Percentiles rank a stretch among this genome's conserved stretches.
These are phyloP conservation scores for Zygotorulaspora florentina DNA, from an alignment of 805 yeast species.

Conservation along the genomic window DNA sequence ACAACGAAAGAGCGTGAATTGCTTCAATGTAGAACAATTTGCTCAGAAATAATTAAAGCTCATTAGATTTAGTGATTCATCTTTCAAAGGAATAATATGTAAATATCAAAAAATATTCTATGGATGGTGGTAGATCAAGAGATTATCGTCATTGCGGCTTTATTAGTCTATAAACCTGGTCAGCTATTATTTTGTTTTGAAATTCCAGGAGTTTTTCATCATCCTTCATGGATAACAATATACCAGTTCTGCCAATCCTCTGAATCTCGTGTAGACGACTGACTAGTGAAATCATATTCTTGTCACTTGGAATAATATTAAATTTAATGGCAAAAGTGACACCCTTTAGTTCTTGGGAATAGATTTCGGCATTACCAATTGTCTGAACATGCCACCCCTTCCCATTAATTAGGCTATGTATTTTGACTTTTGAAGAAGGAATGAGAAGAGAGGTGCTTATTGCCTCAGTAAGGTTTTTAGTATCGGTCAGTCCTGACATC, in stretches of 20 bases:
- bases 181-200: slow-evolving; percentile 23
- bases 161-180: slow-evolving; percentile 24
- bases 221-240: slow-evolving; percentile 13
- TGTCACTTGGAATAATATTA: slow-evolving; percentile 7
- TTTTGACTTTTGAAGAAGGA: slow-evolving; percentile 24
- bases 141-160: slow-evolving; percentile 2
- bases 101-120: slow-evolving; percentile 2
- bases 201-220: slow-evolving; percentile 26
- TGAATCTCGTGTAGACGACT: slow-evolving; percentile 17
- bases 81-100: background rate
- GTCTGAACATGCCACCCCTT: slow-evolving; percentile 23
- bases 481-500: slow-evolving; percentile 5
- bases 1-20: slow-evolving; percentile 5
- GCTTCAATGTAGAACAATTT: background rate
- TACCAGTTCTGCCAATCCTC: slow-evolving; percentile 31
- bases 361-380: slow-evolving; percentile 20
- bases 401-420: slow-evolving; percentile 15
- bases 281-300: slow-evolving; percentile 4
- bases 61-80: background rate
- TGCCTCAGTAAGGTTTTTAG: background rate
- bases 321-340: slow-evolving; percentile 18
- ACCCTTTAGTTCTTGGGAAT: slow-evolving; percentile 20
- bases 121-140: slow-evolving; percentile 1
- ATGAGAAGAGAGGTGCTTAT: slow-evolving; percentile 17
- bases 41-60: background rate